Evolutionary conservation across 1,284 basidiomycete species (phyloP).

Genomic region (Boletellus dicymbophilus): DNA sequence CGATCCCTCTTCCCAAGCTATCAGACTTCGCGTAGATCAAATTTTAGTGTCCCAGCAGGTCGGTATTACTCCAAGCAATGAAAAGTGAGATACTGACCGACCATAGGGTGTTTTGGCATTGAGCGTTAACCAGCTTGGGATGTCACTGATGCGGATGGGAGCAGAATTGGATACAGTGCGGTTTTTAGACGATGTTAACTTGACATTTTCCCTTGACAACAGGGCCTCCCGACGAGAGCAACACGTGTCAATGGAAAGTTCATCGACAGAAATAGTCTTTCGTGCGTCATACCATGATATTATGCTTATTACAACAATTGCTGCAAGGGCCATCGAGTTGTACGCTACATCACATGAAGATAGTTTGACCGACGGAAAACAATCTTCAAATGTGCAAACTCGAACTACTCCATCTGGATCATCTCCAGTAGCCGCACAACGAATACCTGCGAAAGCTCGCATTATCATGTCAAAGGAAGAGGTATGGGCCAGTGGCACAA

Average conservation of each 20-base stretch:
- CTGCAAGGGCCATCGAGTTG: constrained; percentile 81
- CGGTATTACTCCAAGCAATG: constrained; percentile 4
- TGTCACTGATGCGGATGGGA: constrained; percentile 95
- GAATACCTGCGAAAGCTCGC: constrained; percentile 52
- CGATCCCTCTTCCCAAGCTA: constrained; percentile 82
- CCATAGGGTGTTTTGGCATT: constrained; percentile 79
- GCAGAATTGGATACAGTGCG: constrained; percentile 81
- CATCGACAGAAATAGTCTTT: constrained; percentile 85
- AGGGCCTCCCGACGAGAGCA: constrained; percentile 74
- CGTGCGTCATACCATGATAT: constrained; percentile 95
- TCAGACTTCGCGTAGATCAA: constrained; percentile 84
- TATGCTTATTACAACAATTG: constrained; percentile 85
- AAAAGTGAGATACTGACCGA: constrained; percentile 10
- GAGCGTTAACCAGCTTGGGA: constrained; percentile 83
- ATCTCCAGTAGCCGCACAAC: constrained; percentile 23
- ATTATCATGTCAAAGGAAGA: constrained; percentile 82
- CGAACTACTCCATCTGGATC: constrained; percentile 4
- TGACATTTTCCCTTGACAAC: constrained; percentile 88
- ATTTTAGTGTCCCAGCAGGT: constrained; percentile 94
- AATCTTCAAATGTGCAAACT: constrained; percentile 9
- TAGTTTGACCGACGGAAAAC: constrained; percentile 1
- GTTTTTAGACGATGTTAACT: constrained; percentile 92
- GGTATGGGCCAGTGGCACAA: constrained; percentile 46
- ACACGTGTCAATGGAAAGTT: constrained; percentile 84
- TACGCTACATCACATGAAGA: constrained; percentile 41